These are phyloP conservation scores for Paragyromitra xinjiangensis DNA, from an alignment of 495 filamentous ascomycete genomes.

Conservation along the genomic window DNA sequence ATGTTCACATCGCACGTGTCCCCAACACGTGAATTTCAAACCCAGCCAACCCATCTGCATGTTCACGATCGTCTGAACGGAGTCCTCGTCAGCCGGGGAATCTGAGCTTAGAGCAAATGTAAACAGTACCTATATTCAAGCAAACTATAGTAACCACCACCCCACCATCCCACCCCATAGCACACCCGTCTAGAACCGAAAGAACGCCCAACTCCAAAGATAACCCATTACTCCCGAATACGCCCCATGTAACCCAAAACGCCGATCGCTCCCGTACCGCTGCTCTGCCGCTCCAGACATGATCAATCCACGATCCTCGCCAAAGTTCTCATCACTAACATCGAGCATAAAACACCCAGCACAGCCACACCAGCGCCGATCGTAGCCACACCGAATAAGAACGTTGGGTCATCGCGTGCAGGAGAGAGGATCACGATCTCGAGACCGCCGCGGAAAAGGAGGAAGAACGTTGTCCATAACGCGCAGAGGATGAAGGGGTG, in stretches of 20 bases:
- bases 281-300: background rate
- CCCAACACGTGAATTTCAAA: background rate
- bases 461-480: slow-evolving; percentile 42
- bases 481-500: slow-evolving; percentile 43
- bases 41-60: background rate
- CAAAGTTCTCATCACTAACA: slow-evolving; percentile 40
- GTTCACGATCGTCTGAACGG: background rate
- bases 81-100: background rate
- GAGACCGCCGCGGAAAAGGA: slow-evolving; percentile 39
- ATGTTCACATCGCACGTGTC: background rate
- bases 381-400: slow-evolving; percentile 34
- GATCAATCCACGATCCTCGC: slow-evolving; percentile 33
- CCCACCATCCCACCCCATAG: background rate
- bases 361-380: slow-evolving; percentile 30
- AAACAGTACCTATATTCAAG: background rate
- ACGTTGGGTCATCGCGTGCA: slow-evolving; percentile 30
- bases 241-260: background rate
- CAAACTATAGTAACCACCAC: background rate
- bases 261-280: background rate
- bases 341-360: slow-evolving; percentile 31
- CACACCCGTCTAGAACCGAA: background rate
- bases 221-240: background rate
- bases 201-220: background rate
- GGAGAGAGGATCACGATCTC: slow-evolving; percentile 43
- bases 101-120: background rate